Conservation (phyloP, 345 rosid genomes). For the Atalantia buxifolia region DNA sequence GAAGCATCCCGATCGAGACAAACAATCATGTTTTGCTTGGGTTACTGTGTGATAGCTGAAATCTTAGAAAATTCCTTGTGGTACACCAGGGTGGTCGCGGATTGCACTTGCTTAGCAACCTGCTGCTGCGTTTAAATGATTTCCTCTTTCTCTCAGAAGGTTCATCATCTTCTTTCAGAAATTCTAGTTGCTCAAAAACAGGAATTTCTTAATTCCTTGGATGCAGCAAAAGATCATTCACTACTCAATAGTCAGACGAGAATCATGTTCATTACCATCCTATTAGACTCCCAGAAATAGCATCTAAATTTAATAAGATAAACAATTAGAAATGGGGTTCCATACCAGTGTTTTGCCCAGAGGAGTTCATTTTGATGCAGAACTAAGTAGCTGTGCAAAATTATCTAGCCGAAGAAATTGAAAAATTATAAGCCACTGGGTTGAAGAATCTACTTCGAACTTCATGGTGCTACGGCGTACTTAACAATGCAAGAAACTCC, state of each 20-base stretch:
- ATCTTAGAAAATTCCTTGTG: not conserved
- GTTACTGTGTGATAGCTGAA: not conserved
- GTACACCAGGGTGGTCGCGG: not conserved
- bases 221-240: not conserved
- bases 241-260: not conserved
- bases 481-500: conserved; percentile 61
- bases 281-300: not conserved
- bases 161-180: not conserved
- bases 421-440: conserved; percentile 18
- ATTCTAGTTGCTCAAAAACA: not conserved
- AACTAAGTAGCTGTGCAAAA: conserved; percentile 11
- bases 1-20: not conserved
- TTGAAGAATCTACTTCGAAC: conserved; percentile 21
- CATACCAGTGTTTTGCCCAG: conserved; percentile 32
- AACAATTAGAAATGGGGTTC: not conserved
- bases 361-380: conserved; percentile 18
- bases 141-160: not conserved
- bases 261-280: not conserved
- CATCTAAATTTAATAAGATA: not conserved
- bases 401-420: conserved; percentile 14
- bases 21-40: not conserved
- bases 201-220: not conserved
- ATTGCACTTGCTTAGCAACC: not conserved
- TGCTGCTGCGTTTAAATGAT: not conserved
- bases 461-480: conserved; percentile 36